Percentiles rank a stretch among this genome's conserved stretches.
Evolutionary conservation across 108 stramenopile genomes (phyloP).

Genomic region (Mediolabrus comicus): DNA sequence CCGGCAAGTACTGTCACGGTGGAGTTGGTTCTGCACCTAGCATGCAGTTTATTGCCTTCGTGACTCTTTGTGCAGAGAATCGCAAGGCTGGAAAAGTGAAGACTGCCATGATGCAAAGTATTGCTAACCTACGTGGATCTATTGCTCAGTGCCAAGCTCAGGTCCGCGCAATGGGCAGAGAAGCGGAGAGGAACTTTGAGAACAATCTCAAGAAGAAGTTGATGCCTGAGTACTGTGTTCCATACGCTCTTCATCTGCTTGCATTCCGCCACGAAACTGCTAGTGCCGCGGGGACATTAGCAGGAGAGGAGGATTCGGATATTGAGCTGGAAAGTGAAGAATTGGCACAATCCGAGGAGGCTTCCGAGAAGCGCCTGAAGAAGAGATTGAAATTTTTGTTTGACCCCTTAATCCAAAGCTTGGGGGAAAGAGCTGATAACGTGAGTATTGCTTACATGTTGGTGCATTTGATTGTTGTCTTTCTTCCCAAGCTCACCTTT

Average conservation of each 20-base stretch:
- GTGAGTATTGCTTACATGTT: not conserved
- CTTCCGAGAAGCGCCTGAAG: slow-evolving; percentile 51
- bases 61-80: slow-evolving; percentile 70
- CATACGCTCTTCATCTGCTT: slow-evolving; percentile 78
- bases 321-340: slow-evolving; percentile 32
- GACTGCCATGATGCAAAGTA: slow-evolving; percentile 51
- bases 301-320: slow-evolving; percentile 40
- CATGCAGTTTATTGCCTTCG: slow-evolving; percentile 70
- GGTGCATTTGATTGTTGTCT: not conserved
- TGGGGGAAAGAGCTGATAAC: slow-evolving; percentile 85
- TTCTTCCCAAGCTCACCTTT: not conserved
- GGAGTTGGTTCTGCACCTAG: slow-evolving; percentile 50
- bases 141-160: slow-evolving; percentile 56
- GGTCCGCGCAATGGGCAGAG: slow-evolving; percentile 61
- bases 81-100: slow-evolving; percentile 49
- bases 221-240: slow-evolving; percentile 87
- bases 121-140: slow-evolving; percentile 56
- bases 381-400: slow-evolving; percentile 84
- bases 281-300: slow-evolving; percentile 28
- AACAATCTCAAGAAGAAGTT: slow-evolving; percentile 55
- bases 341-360: slow-evolving; percentile 28
- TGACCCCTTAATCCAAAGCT: slow-evolving; percentile 80
- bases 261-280: slow-evolving; percentile 77
- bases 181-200: slow-evolving; percentile 74
- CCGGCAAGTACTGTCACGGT: slow-evolving; percentile 54